Evolutionary conservation across 2,329 filamentous ascomycete species (phyloP), one percentile per base, ranked within the genome.

Genomic region (Neonectria ditissima): DNA sequence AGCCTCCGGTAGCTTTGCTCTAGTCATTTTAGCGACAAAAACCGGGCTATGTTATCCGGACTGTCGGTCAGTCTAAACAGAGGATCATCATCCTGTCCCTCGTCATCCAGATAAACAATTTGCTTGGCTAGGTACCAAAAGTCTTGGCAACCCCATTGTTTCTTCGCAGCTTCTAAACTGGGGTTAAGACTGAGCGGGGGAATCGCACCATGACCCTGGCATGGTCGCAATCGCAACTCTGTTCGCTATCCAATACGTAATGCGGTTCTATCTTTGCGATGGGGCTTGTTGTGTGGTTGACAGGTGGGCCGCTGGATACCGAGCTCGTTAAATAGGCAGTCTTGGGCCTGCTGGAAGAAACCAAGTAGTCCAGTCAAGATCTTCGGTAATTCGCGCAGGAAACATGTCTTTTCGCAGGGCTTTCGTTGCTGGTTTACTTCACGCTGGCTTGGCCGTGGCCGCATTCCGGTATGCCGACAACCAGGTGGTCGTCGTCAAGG

Each of bases 401-500:
- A 13, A 39, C 32, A 60, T 70, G 68, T 22, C 28, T 5, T 14
- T 66, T 9, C 45, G 59, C 9, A 26, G 14, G n/a, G 26, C 22
- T 52, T 10, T 69, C 2, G 39, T 30, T 18, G 16, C 26, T 13
- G 66, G 62, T 9, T 62, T 75, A 5, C 43, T 73, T 1, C 70
- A 56, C 6, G 68, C 59, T 11, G 63, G 70, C 37, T 37, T 74
- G 39, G 64, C 57, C 2, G 28, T 60, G 2, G 73, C 70, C 4
- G 61, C 69, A 41, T 53, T 68, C 16, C 59, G 62, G 3, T 76
- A 76, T 18, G 71, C 73, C 18, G 57, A 69, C 20, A 76, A 76
- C 52, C 75, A 73, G n/a, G 69, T 54, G 1, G 30, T 56, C 2
- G 59, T 75, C 1, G 32, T 66, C 5, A 72, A 64, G 4, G 75